Base-by-base conservation (phyloP, 352 stramenopile genomes). In the Phytophthora parvispora region DNA sequence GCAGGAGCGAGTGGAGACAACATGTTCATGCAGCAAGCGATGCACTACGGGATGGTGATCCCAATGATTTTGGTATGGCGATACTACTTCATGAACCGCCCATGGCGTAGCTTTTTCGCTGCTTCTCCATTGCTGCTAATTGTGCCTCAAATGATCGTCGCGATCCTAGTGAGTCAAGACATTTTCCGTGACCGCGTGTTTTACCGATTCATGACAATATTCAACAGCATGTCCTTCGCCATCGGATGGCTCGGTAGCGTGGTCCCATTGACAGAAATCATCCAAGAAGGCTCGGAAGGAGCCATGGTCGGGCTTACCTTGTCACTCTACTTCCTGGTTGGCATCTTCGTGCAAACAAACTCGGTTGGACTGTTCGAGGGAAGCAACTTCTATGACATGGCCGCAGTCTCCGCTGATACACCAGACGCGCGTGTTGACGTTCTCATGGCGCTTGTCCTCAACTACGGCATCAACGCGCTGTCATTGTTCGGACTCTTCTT, bases 271-370 rank as follows among this genome's bases (percentile, higher is more conserved):
- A 82, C 75, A 0, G 81, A 90, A 60, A 88, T 90, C 54, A 73
- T 84, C 45, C 75, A 87, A n/a, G 77, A 86, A 51, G 82, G 80
- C 10, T 87, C 74, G 2, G 82, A 90, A 38, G 78, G 80, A 22
- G 80, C 69, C 3, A 83, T 77, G 42, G 75, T 86, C 43, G 82
- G 79, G 0, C 69, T 90, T 31, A 66, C 69, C 38, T 40, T 86
- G 31, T 79, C 82, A 12, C 59, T 90, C 13, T 77, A 84, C 48
- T 75, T 78, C 18, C 43, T 85, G 6, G 70, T 86, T 4, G 40
- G 51, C 1, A 67, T 81, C 38, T 84, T 84, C 51, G 72, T 83
- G 0, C 60, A 71, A 32, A 86, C 75, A 12, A 86, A 81, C 54
- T 57, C 75, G 13, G 45, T 57, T 10, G 69, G 72, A 0, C 42